These are phyloP conservation scores for Vitis hybrid DNA, from an alignment of 177 flowering plant species.

Conservation along the genomic window DNA sequence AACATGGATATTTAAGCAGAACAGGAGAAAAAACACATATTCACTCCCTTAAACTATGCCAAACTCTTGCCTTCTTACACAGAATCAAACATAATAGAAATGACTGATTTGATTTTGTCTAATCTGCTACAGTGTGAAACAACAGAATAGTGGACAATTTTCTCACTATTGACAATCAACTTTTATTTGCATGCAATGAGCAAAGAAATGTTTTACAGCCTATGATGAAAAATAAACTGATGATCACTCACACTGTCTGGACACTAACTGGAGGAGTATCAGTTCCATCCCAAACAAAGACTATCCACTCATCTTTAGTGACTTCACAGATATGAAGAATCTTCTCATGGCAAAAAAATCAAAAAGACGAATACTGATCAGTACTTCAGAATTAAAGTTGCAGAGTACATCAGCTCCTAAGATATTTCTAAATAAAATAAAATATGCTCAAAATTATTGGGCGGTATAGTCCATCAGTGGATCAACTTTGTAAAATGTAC, in stretches of 20 bases:
- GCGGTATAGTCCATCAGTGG: too few species aligned
- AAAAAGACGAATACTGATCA: not conserved
- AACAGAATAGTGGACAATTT: not conserved
- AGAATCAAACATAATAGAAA: too few species aligned
- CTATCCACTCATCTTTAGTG: constrained; percentile 26
- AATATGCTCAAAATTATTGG: not conserved
- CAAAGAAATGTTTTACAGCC: not conserved
- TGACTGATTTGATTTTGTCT: too few species aligned
- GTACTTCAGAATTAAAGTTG: not conserved
- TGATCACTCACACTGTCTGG: constrained; percentile 22
- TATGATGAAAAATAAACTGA: not conserved
- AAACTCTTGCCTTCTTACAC: too few species aligned
- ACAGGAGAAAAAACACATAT: too few species aligned
- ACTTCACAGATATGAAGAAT: constrained; percentile 33
- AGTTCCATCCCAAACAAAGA: constrained; percentile 54
- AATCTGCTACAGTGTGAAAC: too few species aligned
- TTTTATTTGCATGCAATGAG: not conserved
- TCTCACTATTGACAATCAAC: not conserved
- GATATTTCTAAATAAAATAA: not conserved
- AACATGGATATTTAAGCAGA: too few species aligned
- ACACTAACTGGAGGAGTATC: constrained; percentile 34
- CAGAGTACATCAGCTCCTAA: too few species aligned
- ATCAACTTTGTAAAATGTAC: not conserved
- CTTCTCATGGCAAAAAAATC: constrained; percentile 14
- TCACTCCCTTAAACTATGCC: too few species aligned